Conservation (phyloP, 208 protist species). For the Trypanosoma lewisi region DNA sequence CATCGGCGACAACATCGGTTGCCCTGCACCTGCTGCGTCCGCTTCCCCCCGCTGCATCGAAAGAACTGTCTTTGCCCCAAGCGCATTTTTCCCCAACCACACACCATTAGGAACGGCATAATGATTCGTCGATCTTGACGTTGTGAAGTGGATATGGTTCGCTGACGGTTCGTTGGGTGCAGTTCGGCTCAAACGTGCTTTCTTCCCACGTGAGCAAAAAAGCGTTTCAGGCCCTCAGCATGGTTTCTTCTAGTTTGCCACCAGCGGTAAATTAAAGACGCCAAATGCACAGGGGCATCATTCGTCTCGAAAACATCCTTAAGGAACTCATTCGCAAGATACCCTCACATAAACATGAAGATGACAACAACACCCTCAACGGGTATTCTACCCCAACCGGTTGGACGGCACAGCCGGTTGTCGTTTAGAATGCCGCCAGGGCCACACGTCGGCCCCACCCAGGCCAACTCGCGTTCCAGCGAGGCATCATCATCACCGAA, state of each 20-base stretch:
- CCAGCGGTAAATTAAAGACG: constrained; percentile 35
- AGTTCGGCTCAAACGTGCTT: background rate
- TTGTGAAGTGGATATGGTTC: constrained; percentile 21
- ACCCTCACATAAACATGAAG: constrained; percentile 23
- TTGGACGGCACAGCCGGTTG: background rate
- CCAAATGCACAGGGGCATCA: constrained; percentile 14
- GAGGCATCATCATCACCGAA: background rate
- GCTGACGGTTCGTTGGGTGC: too few species aligned
- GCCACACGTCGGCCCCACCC: background rate
- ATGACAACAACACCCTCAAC: constrained; percentile 8
- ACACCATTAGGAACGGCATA: constrained; percentile 12
- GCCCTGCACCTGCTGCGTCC: background rate
- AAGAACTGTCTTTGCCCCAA: background rate
- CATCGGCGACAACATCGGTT: constrained; percentile 7
- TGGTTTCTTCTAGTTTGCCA: background rate
- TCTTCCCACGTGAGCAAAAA: constrained; percentile 2
- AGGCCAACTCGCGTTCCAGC: background rate
- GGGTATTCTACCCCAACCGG: too few species aligned
- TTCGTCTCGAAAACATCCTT: constrained; percentile 1
- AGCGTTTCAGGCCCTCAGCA: constrained; percentile 8
- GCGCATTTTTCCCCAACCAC: constrained; percentile 13
- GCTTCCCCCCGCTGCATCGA: background rate
- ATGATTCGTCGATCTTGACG: background rate
- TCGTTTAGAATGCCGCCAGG: background rate
- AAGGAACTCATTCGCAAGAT: background rate